Evolutionary conservation across 768 basidiomycete species (phyloP), one percentile per base, ranked within the genome.

Genomic region (Russula olivacea): DNA sequence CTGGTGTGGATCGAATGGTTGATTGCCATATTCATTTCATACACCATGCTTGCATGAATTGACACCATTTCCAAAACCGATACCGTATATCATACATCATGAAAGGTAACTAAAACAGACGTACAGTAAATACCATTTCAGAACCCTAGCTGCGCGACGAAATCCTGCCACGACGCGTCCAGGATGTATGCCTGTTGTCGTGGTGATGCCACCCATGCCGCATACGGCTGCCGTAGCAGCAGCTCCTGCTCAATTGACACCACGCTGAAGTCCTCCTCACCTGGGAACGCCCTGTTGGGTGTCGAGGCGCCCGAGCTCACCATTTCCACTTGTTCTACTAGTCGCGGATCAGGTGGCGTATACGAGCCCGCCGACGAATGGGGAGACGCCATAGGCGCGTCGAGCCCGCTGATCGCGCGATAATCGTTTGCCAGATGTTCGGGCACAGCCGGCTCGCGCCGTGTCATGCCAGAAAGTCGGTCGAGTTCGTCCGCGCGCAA

Each of bases 61-160:
- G n/a, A 45, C 43, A 11, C 9, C 43, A 21, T 21, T 21, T 45
- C n/a, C 48, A 49, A 48, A 25, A 23, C 23, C 48, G 15, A 23
- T 49, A 49, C 7, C 23, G 15, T 34, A 19, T 36, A 36, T 36
- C 36, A 36, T 38, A 23, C 28, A 55, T 32, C 19, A 32, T 8
- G 28, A 55, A 30, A 14, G 9, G 15, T 54, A 38, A 15, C 15
- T 41, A 30, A 56, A 56, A 41, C 25, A 56, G 14, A 30, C 43
- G 19, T 28, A n/a, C n/a, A 28, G 28, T 15, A 56, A 56, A 56
- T 21, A 56, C n/a, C 30, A 7, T 47, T 28, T 72, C 61, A 78
- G 63, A 80, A 80, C 2, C 87, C 87, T 49, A 89, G 75, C 66
- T 88, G 87, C 70, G 87, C 84, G 49, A 86, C 81, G 49, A 89